These are phyloP conservation scores for Croton setiger DNA, from an alignment of 441 rosid species.

Conservation along the genomic window DNA sequence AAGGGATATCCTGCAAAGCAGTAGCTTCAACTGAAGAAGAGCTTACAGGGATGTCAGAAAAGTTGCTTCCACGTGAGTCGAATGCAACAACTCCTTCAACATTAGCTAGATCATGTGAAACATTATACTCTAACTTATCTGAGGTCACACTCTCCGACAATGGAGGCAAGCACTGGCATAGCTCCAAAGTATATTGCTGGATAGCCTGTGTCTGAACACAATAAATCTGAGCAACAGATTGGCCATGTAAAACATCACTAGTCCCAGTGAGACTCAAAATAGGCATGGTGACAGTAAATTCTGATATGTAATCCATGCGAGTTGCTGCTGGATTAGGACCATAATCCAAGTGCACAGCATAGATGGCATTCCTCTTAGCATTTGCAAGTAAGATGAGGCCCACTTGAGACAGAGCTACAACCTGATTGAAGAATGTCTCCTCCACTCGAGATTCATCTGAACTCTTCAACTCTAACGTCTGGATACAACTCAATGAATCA, in stretches of 20 bases:
- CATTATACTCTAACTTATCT: constrained; percentile 47
- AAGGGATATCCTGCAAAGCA: constrained; percentile 28
- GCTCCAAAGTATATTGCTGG: constrained; percentile 80
- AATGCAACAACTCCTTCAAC: constrained; percentile 38
- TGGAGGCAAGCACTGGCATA: constrained; percentile 68
- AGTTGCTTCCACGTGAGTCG: constrained; percentile 36
- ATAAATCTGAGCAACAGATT: constrained; percentile 60
- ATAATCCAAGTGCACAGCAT: constrained; percentile 70
- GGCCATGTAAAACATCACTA: constrained; percentile 48
- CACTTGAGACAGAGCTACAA: constrained; percentile 54
- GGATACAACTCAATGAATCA: constrained; percentile 71
- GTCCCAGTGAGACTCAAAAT: constrained; percentile 79
- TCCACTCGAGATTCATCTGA: constrained; percentile 56
- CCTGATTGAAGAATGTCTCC: constrained; percentile 79
- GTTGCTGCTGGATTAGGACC: constrained; percentile 67
- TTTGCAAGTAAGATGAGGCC: constrained; percentile 77
- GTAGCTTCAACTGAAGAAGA: constrained; percentile 34
- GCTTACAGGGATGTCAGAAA: constrained; percentile 36
- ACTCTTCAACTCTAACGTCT: constrained; percentile 68
- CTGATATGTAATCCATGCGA: constrained; percentile 70
- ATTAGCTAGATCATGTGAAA: constrained; percentile 31
- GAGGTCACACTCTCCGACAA: constrained; percentile 41
- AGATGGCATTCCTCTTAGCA: constrained; percentile 82
- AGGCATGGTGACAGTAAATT: constrained; percentile 82
- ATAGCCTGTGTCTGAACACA: constrained; percentile 86